phyloP scores from a whole-genome alignment of 1,284 basidiomycete species.

The Coniferiporia weirii region DNA sequence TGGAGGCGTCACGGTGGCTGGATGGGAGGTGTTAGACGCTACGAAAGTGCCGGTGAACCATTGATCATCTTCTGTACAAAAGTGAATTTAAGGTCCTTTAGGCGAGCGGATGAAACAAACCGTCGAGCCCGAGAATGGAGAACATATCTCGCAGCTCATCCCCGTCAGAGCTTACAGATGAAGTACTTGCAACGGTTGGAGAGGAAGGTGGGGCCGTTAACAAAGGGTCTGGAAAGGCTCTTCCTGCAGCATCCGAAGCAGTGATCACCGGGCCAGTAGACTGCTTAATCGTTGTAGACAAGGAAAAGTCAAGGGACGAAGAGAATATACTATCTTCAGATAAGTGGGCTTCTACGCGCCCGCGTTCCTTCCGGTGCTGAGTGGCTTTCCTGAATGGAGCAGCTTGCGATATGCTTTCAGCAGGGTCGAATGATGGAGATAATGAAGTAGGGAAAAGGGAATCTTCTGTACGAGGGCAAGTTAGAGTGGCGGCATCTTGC shows the following conservation, averaged over 20 bases:
- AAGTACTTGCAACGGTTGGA: neutral
- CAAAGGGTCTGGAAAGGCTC: slow-evolving; percentile 6
- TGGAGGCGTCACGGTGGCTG: neutral
- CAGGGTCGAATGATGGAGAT: neutral
- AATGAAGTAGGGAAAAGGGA: slow-evolving; percentile 10
- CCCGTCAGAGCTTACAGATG: slow-evolving; percentile 19
- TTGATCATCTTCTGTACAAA: neutral
- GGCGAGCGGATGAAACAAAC: slow-evolving; percentile 21
- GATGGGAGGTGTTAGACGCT: neutral
- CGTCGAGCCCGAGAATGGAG: slow-evolving; percentile 27
- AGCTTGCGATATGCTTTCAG: neutral
- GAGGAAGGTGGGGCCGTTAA: slow-evolving; percentile 9
- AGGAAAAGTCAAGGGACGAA: slow-evolving; percentile 30
- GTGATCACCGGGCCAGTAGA: neutral
- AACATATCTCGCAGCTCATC: slow-evolving; percentile 30
- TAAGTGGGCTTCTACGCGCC: slow-evolving; percentile 22
- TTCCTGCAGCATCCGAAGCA: neutral
- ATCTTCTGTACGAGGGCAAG: neutral
- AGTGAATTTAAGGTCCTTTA: neutral
- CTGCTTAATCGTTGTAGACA: slow-evolving; percentile 23
- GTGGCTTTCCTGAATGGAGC: neutral
- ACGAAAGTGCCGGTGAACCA: neutral
- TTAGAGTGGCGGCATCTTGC: neutral
- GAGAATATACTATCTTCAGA: slow-evolving; percentile 33
- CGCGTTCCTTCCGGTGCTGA: neutral